phyloP scores from a whole-genome alignment of 768 basidiomycete species.

The Auriculariales sp. region DNA sequence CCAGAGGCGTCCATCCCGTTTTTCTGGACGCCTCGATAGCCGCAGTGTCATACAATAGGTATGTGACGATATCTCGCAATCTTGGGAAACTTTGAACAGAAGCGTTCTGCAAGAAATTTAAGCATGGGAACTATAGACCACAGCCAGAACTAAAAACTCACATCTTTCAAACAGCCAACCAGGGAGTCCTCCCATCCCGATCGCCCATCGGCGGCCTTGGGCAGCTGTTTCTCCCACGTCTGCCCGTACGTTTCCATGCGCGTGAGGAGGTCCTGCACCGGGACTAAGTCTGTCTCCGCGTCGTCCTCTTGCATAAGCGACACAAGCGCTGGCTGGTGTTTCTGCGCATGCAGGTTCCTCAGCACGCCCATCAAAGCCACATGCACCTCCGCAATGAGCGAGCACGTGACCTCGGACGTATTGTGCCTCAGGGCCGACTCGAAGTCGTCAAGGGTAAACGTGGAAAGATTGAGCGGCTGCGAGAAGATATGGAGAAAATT shows the following conservation, averaged over 20 bases:
- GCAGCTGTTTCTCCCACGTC: conserved; percentile 70
- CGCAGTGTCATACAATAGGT: conserved; percentile 44
- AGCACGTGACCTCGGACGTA: conserved; percentile 49
- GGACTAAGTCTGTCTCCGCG: conserved; percentile 17
- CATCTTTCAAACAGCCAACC: conserved; percentile 79
- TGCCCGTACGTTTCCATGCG: conserved; percentile 56
- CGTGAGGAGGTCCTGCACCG: neutral
- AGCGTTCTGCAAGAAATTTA: conserved; percentile 41
- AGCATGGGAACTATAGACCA: neutral
- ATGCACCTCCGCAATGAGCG: conserved; percentile 78
- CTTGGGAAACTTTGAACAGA: conserved; percentile 57
- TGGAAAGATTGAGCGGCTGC: conserved; percentile 79
- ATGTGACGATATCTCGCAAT: conserved; percentile 54
- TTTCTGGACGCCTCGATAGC: neutral
- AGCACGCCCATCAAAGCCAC: conserved; percentile 79
- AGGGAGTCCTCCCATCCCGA: conserved; percentile 88
- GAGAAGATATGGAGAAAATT: conserved; percentile 89
- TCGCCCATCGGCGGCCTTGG: conserved; percentile 58
- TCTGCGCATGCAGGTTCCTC: conserved; percentile 57
- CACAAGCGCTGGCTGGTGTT: conserved; percentile 58
- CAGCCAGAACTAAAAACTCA: conserved; percentile 26
- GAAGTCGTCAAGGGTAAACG: conserved; percentile 86
- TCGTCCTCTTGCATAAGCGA: conserved; percentile 34
- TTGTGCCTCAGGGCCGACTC: conserved; percentile 76
- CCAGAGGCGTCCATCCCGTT: conserved; percentile 2